phyloP scores from a whole-genome alignment of 1,284 basidiomycete genomes.

The Ustilago bromivora region DNA sequence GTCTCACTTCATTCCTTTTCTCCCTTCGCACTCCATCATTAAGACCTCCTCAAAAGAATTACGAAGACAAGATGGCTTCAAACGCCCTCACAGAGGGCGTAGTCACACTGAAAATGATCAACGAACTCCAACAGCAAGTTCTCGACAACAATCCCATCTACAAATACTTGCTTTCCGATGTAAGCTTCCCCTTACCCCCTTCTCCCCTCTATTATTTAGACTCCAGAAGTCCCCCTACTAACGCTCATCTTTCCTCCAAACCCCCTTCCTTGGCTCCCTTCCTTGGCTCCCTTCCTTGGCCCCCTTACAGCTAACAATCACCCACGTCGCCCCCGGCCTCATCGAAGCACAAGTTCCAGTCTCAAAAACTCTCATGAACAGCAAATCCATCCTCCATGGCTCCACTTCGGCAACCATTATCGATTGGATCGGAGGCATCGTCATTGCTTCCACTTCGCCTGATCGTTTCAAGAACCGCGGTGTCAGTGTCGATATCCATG shows the following conservation, averaged over 20 bases:
- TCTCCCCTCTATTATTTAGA: not conserved
- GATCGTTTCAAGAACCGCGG: slow-evolving; percentile 45
- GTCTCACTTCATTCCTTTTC: not conserved
- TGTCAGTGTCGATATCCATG: slow-evolving; percentile 57
- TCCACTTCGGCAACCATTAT: slow-evolving; percentile 57
- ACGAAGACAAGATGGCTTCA: slow-evolving; percentile 12
- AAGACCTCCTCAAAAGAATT: not conserved
- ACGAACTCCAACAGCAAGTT: slow-evolving; percentile 45
- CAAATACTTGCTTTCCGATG: slow-evolving; percentile 50
- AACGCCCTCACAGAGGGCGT: not conserved
- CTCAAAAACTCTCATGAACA: slow-evolving; percentile 46
- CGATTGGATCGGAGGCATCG: slow-evolving; percentile 57
- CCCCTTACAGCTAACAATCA: slow-evolving; percentile 32
- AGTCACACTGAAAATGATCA: slow-evolving; percentile 46
- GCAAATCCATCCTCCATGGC: slow-evolving; percentile 54
- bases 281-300: no score
- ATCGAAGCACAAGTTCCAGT: slow-evolving; percentile 53
- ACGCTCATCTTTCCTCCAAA: not conserved
- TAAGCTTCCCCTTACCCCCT: slow-evolving; percentile 18
- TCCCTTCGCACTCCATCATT: not conserved
- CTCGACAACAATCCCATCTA: slow-evolving; percentile 54
- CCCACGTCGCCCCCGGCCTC: slow-evolving; percentile 19
- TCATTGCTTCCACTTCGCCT: slow-evolving; percentile 46
- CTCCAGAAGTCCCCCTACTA: not conserved
- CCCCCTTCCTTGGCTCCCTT: not conserved